A percentile compares a stretch with the other conserved stretches of the same genome.
phyloP scores from a whole-genome alignment of 148 eudicot genomes.

The Silene latifolia region DNA sequence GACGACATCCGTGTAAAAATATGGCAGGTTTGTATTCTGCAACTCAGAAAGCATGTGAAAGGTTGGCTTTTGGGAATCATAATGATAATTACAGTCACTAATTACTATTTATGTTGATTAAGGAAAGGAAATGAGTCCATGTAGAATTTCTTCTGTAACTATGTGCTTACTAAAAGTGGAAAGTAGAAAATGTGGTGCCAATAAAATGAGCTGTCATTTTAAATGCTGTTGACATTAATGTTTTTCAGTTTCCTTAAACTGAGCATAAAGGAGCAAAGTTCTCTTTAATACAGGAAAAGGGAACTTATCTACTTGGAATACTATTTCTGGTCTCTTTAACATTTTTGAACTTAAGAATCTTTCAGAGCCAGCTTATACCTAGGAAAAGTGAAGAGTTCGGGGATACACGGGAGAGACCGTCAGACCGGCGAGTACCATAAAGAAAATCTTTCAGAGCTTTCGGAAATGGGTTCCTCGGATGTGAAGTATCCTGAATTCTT shows the following conservation, averaged over 20 bases:
- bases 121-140: no score
- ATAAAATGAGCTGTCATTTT: background rate
- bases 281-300: background rate
- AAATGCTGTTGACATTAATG: background rate
- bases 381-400: background rate
- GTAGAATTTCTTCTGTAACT: background rate
- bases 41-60: background rate
- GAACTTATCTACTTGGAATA: no score
- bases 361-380: background rate
- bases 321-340: background rate
- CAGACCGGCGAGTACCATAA: no score
- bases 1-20: background rate
- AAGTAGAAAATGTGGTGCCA: background rate
- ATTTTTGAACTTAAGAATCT: no score
- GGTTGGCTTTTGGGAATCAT: background rate
- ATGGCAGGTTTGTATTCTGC: background rate
- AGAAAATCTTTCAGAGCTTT: no score
- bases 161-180: background rate
- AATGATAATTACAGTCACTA: no score
- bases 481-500: slow-evolving; percentile 21
- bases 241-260: no score
- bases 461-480: slow-evolving; percentile 23
- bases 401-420: no score
- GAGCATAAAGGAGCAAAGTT: no score
- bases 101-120: no score